These are phyloP conservation scores for Penicillium canariense DNA, from an alignment of 495 filamentous ascomycete species.

Conservation along the genomic window DNA sequence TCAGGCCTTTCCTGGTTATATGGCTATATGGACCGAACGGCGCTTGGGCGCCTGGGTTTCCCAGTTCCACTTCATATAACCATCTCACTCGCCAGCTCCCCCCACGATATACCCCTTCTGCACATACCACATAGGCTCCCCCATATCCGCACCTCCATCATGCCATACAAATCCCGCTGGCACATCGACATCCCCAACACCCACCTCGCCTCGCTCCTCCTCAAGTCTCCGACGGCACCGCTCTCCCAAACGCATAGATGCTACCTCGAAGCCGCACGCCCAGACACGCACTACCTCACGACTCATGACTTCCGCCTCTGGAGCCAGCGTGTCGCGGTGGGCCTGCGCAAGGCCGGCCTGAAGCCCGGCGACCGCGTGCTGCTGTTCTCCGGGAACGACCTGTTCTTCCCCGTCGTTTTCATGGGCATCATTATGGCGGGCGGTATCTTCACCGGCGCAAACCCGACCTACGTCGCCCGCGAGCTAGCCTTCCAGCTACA, in stretches of 20 bases:
- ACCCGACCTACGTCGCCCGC: conserved; percentile 67
- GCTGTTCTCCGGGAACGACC: conserved; percentile 66
- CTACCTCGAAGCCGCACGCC: conserved; percentile 55
- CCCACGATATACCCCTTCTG: too few relatives aligned
- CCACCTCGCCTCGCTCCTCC: conserved; percentile 50
- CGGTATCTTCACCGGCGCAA: conserved; percentile 76
- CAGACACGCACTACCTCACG: conserved; percentile 56
- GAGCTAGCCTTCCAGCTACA: conserved; percentile 75
- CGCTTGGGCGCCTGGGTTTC: too few relatives aligned
- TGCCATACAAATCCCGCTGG: conserved; percentile 55
- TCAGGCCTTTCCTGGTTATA: background rate
- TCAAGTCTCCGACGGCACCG: conserved; percentile 44
- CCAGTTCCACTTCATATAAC: too few relatives aligned
- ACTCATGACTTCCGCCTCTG: conserved; percentile 62
- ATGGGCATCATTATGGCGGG: conserved; percentile 75
- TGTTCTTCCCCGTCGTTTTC: conserved; percentile 72
- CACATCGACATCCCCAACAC: conserved; percentile 45
- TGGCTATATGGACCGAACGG: conserved; percentile 5
- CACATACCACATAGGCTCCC: too few relatives aligned
- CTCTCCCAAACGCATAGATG: conserved; percentile 42
- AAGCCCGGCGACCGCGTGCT: conserved; percentile 69
- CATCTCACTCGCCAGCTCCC: too few relatives aligned
- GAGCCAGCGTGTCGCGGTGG: conserved; percentile 68
- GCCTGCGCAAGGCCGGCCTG: conserved; percentile 63
- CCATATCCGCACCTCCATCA: conserved; percentile 21